A percentile compares a stretch with the other conserved stretches of the same genome.
Conservation (phyloP, 78 protist genomes). For the Capsaspora owczarzaki region DNA sequence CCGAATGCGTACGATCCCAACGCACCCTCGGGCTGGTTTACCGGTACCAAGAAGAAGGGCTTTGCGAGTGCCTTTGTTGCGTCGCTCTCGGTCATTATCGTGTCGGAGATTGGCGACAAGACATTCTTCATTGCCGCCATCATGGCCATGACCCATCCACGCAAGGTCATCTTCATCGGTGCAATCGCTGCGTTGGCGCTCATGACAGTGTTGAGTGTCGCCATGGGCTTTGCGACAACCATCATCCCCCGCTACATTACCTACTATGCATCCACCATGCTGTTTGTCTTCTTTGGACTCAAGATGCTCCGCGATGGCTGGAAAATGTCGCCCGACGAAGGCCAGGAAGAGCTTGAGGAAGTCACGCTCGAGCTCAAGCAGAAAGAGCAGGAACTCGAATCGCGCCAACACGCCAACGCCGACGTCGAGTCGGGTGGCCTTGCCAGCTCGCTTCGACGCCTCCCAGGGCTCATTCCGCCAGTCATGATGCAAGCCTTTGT, state of each 20-base stretch:
- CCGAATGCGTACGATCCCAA: too few species aligned
- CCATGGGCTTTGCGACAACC: constrained; percentile 45
- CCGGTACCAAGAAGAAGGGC: not conserved
- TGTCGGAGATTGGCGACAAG: constrained; percentile 77
- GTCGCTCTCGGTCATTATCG: constrained; percentile 43
- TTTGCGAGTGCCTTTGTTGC: constrained; percentile 33
- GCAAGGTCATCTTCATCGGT: constrained; percentile 31
- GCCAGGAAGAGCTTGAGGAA: constrained; percentile 43
- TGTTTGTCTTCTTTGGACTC: constrained; percentile 51
- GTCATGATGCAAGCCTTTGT: constrained; percentile 43
- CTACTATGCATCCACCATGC: constrained; percentile 35
- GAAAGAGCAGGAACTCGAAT: constrained; percentile 16
- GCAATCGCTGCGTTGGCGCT: constrained; percentile 52
- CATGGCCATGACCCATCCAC: constrained; percentile 49
- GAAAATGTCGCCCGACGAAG: constrained; percentile 23
- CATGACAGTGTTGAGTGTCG: constrained; percentile 52
- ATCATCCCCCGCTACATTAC: constrained; percentile 41
- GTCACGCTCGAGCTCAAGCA: constrained; percentile 18
- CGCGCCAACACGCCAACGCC: not conserved
- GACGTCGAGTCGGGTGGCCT: constrained; percentile 8
- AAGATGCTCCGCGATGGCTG: constrained; percentile 22
- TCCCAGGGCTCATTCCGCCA: not conserved
- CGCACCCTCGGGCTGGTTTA: too few species aligned
- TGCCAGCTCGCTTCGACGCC: not conserved
- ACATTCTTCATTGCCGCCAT: constrained; percentile 79